Percentiles rank a stretch among this genome's conserved stretches.
Evolutionary conservation across 768 basidiomycete species (phyloP).

Genomic region (Boletellus emodensis): DNA sequence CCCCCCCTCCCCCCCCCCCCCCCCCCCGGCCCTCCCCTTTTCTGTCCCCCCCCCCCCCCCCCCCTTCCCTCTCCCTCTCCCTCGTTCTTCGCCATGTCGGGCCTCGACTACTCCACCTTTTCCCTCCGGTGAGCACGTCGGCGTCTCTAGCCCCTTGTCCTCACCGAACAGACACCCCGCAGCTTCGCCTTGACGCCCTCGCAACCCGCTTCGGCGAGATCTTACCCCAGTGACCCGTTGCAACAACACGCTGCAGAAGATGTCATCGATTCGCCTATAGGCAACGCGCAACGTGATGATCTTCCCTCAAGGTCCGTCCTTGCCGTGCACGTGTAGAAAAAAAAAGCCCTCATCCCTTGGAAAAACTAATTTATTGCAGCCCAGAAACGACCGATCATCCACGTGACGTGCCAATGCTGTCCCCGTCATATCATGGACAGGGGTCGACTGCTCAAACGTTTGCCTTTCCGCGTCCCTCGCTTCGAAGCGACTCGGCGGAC

Average conservation of each 20-base stretch:
- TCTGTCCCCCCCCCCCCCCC: neutral
- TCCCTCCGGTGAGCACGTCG: conserved; percentile 20
- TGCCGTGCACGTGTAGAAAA: conserved; percentile 21
- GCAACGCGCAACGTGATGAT: conserved; percentile 30
- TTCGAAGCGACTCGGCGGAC: conserved; percentile 16
- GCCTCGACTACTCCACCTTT: conserved; percentile 27
- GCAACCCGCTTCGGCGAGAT: conserved; percentile 19
- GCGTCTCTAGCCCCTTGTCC: neutral
- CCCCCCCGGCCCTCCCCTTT: neutral
- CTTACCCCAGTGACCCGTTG: conserved; percentile 27
- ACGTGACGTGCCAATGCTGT: conserved; percentile 20
- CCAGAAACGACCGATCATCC: conserved; percentile 16
- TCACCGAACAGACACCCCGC: conserved; percentile 4
- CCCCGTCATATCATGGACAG: conserved; percentile 21
- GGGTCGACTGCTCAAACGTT: conserved; percentile 9
- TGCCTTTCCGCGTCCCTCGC: conserved; percentile 8
- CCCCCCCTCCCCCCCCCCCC: neutral
- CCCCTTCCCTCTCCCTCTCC: neutral
- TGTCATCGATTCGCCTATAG: conserved; percentile 27
- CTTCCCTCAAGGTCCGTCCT: conserved; percentile 33
- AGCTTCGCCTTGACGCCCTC: conserved; percentile 29
- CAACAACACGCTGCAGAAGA: conserved; percentile 27
- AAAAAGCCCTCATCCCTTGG: conserved; percentile 10
- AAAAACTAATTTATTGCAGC: conserved; percentile 18
- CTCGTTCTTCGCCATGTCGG: conserved; percentile 15